These are phyloP conservation scores for Mrakia hoshinonis DNA, from an alignment of 768 basidiomycete species.

Conservation along the genomic window DNA sequence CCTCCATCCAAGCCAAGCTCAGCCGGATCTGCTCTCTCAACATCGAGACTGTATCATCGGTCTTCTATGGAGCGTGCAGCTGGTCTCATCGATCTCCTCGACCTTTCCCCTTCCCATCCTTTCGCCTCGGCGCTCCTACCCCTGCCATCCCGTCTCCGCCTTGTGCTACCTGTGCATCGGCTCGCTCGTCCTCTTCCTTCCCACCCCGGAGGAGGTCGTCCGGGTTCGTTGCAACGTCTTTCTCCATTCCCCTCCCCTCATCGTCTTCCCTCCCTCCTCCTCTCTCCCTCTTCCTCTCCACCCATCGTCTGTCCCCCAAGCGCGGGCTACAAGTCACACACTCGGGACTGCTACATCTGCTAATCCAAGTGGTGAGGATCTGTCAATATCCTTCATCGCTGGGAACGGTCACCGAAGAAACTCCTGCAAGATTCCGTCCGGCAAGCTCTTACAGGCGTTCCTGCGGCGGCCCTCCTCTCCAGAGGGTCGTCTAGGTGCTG, in stretches of 20 bases:
- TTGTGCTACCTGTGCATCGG: neutral
- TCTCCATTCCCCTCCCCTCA: neutral
- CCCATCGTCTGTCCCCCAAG: neutral
- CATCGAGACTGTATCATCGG: no score
- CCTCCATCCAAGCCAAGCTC: no score
- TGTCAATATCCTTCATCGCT: neutral
- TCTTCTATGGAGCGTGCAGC: no score
- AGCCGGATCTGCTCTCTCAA: neutral
- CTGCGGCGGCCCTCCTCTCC: neutral
- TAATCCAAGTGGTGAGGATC: neutral
- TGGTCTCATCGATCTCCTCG: no score
- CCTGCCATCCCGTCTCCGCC: neutral
- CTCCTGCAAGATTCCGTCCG: neutral
- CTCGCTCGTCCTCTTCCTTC: neutral
- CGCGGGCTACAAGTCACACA: neutral
- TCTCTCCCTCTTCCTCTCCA: neutral
- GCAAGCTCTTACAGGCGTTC: slow-evolving; percentile 6
- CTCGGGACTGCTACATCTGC: neutral
- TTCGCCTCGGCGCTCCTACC: neutral
- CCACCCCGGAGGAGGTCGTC: neutral
- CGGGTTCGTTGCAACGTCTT: neutral
- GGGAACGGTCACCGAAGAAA: slow-evolving; percentile 9
- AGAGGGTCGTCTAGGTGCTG: neutral
- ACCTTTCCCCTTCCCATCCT: neutral
- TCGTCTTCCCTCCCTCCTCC: neutral